phyloP scores from a whole-genome alignment of 164 flowering plant species.

The Tetracentron sinense region DNA sequence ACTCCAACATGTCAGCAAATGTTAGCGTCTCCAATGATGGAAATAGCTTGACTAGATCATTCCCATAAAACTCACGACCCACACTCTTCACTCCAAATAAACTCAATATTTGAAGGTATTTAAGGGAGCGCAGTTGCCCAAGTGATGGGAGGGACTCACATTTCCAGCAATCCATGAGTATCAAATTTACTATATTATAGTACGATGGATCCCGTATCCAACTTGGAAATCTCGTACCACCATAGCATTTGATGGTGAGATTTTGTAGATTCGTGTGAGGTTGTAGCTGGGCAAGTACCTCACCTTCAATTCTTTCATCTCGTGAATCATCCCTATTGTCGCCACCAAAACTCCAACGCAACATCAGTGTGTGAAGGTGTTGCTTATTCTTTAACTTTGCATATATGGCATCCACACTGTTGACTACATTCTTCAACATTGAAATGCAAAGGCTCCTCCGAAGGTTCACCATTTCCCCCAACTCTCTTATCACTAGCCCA shows the following conservation, averaged over 20 bases:
- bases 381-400: slow-evolving; percentile 14
- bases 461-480: slow-evolving; percentile 12
- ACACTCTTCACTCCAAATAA: slow-evolving; percentile 7
- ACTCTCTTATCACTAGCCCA: slow-evolving; percentile 21
- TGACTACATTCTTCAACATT: slow-evolving; percentile 14
- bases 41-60: slow-evolving; percentile 12
- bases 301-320: slow-evolving; percentile 1
- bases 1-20: slow-evolving; percentile 16
- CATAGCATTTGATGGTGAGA: slow-evolving; percentile 11
- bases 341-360: slow-evolving; percentile 21
- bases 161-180: not conserved
- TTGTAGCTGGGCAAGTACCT: slow-evolving; percentile 23
- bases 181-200: slow-evolving; percentile 3
- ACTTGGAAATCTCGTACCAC: slow-evolving; percentile 22
- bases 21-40: slow-evolving; percentile 11
- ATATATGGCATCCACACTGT: slow-evolving; percentile 4
- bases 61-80: slow-evolving; percentile 22
- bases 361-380: slow-evolving; percentile 7
- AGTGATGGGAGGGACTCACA: slow-evolving; percentile 24
- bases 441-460: not conserved
- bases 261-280: slow-evolving; percentile 21
- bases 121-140: slow-evolving; percentile 28
- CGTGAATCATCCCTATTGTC: not conserved
- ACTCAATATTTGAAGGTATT: slow-evolving; percentile 1
- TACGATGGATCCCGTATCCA: slow-evolving; percentile 29